Percentiles rank a stretch among this genome's conserved stretches.
Conservation (phyloP, 305 asterid genomes). For the Ajuga reptans region DNA sequence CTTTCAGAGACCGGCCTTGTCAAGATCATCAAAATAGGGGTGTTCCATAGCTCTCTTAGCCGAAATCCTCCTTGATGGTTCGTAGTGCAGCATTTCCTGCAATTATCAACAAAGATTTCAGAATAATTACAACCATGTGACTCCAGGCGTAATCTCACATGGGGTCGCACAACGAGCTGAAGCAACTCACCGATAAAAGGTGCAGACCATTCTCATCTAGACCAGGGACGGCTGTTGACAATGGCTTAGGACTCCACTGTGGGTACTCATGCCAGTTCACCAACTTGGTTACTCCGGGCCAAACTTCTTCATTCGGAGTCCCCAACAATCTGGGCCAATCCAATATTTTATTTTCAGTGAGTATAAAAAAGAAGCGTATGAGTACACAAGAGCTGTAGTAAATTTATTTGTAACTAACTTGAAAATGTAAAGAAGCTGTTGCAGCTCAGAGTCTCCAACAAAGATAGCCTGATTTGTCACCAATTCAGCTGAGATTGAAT, state of each 20-base stretch:
- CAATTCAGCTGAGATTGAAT: conserved; percentile 61
- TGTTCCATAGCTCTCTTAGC: conserved; percentile 98
- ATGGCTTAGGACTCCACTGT: conserved; percentile 79
- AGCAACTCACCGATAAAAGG: conserved; percentile 51
- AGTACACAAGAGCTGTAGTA: background rate
- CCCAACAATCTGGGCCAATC: conserved; percentile 56
- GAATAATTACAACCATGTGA: too few species aligned
- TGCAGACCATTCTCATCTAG: conserved; percentile 69
- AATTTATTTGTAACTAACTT: conserved; percentile 31
- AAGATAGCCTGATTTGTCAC: conserved; percentile 81
- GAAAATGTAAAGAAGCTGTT: conserved; percentile 94
- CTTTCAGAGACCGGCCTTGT: conserved; percentile 42
- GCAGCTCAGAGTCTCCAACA: conserved; percentile 94
- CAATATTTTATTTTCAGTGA: background rate
- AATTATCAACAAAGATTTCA: background rate
- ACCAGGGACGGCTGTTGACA: conserved; percentile 63
- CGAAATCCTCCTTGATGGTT: conserved; percentile 83
- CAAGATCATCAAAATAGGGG: conserved; percentile 80
- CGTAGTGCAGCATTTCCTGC: conserved; percentile 89
- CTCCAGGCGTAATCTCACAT: background rate
- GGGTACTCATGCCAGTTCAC: conserved; percentile 97
- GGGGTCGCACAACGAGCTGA: background rate
- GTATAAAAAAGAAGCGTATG: background rate
- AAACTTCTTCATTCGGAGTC: conserved; percentile 74
- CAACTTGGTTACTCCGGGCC: conserved; percentile 90